Evolutionary conservation across 2,329 filamentous ascomycete genomes (phyloP), one percentile per base, ranked within the genome.

Genomic region (Scolecobasidium constrictum): DNA sequence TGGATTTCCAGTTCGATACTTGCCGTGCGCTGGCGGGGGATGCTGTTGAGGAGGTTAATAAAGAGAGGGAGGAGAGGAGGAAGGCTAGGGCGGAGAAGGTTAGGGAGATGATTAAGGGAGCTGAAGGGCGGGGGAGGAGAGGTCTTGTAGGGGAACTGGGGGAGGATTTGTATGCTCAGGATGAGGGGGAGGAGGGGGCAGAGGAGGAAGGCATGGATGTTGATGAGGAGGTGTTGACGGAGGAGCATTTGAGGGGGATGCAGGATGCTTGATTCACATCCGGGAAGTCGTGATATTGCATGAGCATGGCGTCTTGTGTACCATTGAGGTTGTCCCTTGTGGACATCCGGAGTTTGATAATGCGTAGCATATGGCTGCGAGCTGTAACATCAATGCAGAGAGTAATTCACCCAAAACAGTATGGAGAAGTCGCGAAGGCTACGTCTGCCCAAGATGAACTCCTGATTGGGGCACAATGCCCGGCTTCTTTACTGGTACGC

Each of bases 1-100:
- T 94, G 9, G 75, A 78, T 5, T 71, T 81, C 44, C 94, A 88
- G 84, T 71, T 2, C 16, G 61, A 60, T 43, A 50, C 38, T 26
- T 20, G 15, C 7, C 35, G 16, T 15, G 22, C 31, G 31, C 18
- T 42, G 5, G 38, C 43, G 7, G 40, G 5, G 16, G 38, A 23
- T 37, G 34, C 17, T 16, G 21, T 28, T 15, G 19, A 37, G 7
- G 28, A 36, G 11, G 43, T 21, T 9, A 19, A 17, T 5, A 18
- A 40, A 19, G 22, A 16, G 17, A 19, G 35, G 11, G 38, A 17
- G 22, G 16, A 9, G 13, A 35, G 35, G 21, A 17, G 22, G n/a
- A 17, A 41, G 42, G 42, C 21, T 5, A 19, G 5, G 22, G 19
- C 15, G 28, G 37, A 20, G 17, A 31, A n/a, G 18, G 17, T 18